Evolutionary conservation across 2,329 filamentous ascomycete species (phyloP).

Genomic region (Apiospora malaysiana): DNA sequence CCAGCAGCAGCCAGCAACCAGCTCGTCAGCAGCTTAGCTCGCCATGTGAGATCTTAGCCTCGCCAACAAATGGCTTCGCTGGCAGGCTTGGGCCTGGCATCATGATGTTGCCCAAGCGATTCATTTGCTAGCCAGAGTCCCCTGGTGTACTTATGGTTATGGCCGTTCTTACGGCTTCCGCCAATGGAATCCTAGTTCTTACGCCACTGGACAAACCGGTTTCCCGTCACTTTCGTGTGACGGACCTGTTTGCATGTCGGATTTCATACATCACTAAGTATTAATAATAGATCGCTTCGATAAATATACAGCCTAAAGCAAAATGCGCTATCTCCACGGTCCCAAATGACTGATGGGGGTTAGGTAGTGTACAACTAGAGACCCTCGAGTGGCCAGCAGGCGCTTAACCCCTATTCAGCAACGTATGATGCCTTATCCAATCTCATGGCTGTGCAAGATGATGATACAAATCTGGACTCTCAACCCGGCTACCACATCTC

Average conservation of each 20-base stretch:
- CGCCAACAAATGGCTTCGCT: background rate
- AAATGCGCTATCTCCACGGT: background rate
- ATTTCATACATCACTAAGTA: too few species aligned
- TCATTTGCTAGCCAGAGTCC: background rate
- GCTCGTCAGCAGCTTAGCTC: background rate
- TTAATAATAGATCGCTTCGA: background rate
- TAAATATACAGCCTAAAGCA: slow-evolving; percentile 5
- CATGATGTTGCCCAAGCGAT: background rate
- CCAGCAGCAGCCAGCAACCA: too few species aligned
- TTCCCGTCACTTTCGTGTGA: background rate
- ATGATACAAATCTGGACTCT: background rate
- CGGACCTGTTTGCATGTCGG: background rate
- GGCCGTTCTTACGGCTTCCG: background rate
- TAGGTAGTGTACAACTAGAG: background rate
- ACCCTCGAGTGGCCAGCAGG: background rate
- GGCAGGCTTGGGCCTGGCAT: background rate
- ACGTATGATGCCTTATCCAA: background rate
- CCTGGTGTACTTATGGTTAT: background rate
- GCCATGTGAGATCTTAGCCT: background rate
- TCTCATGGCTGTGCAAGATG: slow-evolving; percentile 1
- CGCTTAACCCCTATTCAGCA: background rate
- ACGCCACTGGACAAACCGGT: background rate
- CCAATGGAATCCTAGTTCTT: background rate
- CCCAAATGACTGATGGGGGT: background rate
- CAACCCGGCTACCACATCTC: slow-evolving; percentile 51